These are phyloP conservation scores for Cordyceps fumosorosea DNA, from an alignment of 2,329 filamentous ascomycete genomes.

Conservation along the genomic window DNA sequence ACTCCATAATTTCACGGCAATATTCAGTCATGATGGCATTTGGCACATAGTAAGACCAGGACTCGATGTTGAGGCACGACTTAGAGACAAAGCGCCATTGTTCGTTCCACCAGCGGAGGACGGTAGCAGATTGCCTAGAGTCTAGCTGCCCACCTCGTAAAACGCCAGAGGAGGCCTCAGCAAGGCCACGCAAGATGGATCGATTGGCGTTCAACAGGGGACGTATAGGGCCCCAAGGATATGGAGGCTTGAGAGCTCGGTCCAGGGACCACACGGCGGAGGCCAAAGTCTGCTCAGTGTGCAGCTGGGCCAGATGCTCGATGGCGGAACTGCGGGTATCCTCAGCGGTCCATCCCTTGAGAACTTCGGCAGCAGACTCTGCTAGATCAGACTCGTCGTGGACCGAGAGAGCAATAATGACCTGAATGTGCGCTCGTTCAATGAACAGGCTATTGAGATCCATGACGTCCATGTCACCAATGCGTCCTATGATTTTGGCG, in stretches of 20 bases:
- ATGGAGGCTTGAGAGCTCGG: constrained; percentile 28
- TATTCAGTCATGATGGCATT: constrained; percentile 83
- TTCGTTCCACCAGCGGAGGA: constrained; percentile 74
- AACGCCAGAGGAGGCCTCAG: constrained; percentile 49
- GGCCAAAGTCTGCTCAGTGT: constrained; percentile 34
- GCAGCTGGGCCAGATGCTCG: constrained; percentile 33
- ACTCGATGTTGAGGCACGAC: constrained; percentile 76
- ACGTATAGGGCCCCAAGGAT: constrained; percentile 51
- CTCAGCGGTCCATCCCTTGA: constrained; percentile 76
- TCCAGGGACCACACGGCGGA: constrained; percentile 38
- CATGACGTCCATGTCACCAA: constrained; percentile 67
- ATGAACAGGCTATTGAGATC: constrained; percentile 66
- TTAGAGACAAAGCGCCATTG: constrained; percentile 77
- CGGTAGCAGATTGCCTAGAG: constrained; percentile 54
- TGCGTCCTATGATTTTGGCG: constrained; percentile 66
- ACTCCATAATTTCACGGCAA: constrained; percentile 90
- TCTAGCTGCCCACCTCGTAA: constrained; percentile 50
- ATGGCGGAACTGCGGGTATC: constrained; percentile 35
- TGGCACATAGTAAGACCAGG: constrained; percentile 71
- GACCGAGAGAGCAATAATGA: constrained; percentile 72
- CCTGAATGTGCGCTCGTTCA: constrained; percentile 60
- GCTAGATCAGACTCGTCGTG: constrained; percentile 75
- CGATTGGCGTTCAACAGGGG: constrained; percentile 51
- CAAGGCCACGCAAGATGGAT: constrained; percentile 50
- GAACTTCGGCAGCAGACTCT: constrained; percentile 70